These are phyloP conservation scores for Rostrohypoxylon terebratum DNA, from an alignment of 495 filamentous ascomycete genomes.

Conservation along the genomic window DNA sequence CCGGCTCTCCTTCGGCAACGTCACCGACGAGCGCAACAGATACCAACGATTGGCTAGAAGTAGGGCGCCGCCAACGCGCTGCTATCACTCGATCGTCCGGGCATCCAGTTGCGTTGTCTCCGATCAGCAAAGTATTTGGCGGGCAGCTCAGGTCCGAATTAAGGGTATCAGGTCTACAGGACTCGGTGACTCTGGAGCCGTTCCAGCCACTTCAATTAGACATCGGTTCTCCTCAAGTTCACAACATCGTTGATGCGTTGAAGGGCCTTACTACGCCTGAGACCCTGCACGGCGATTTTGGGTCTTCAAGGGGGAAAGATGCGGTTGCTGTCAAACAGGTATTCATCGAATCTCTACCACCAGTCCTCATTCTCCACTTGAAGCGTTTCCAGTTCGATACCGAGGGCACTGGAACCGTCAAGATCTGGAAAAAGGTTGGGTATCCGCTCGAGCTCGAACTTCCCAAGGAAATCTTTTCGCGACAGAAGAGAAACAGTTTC, in stretches of 20 bases:
- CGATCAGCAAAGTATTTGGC: constrained; percentile 93
- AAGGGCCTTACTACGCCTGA: constrained; percentile 86
- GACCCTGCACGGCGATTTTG: constrained; percentile 87
- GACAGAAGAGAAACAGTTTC: constrained; percentile 73
- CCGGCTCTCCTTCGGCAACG: constrained; percentile 51
- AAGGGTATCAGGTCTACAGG: constrained; percentile 84
- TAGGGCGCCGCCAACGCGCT: constrained; percentile 89
- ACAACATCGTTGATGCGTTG: constrained; percentile 91
- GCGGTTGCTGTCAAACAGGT: constrained; percentile 89
- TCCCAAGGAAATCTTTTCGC: constrained; percentile 89
- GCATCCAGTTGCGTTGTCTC: constrained; percentile 75
- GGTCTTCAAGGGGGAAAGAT: constrained; percentile 80
- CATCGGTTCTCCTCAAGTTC: constrained; percentile 84
- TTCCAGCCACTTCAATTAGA: constrained; percentile 96
- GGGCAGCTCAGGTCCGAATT: constrained; percentile 92
- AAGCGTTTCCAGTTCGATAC: constrained; percentile 98
- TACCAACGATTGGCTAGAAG: constrained; percentile 85
- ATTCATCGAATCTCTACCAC: constrained; percentile 91
- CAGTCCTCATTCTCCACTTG: constrained; percentile 92
- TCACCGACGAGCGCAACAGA: constrained; percentile 57
- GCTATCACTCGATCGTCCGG: constrained; percentile 91
- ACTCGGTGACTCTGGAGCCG: constrained; percentile 90
- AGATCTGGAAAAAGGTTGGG: constrained; percentile 98
- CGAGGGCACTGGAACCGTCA: constrained; percentile 85
- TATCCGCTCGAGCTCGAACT: constrained; percentile 96